phyloP scores from a whole-genome alignment of 1,284 basidiomycete genomes.

The Moesziomyces sp. region DNA sequence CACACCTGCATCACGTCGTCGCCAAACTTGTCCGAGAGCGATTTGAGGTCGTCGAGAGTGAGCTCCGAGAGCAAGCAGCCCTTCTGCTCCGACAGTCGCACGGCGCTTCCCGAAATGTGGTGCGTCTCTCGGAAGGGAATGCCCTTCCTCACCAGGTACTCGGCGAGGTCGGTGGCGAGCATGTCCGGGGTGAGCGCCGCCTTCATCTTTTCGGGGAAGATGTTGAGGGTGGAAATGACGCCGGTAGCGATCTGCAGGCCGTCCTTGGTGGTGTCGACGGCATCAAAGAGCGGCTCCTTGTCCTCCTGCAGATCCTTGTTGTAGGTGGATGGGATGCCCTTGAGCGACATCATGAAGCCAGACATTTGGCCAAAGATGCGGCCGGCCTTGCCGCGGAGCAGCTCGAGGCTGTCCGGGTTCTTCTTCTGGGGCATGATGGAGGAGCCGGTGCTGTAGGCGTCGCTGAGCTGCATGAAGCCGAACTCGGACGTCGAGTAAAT shows the following conservation, averaged over 20 bases:
- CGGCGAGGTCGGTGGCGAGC: constrained; percentile 94
- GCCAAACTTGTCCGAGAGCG: constrained; percentile 80
- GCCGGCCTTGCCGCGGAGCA: constrained; percentile 93
- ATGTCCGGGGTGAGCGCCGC: constrained; percentile 93
- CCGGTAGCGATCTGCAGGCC: constrained; percentile 93
- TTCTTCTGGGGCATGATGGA: constrained; percentile 99
- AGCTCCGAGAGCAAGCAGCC: constrained; percentile 84
- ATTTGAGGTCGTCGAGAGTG: constrained; percentile 80
- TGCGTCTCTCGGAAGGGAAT: constrained; percentile 97
- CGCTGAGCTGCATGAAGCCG: constrained; percentile 90
- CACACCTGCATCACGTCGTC: constrained; percentile 76
- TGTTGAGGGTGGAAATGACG: constrained; percentile 84
- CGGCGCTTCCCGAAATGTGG: constrained; percentile 94
- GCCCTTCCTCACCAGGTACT: constrained; percentile 97
- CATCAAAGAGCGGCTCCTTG: constrained; percentile 96
- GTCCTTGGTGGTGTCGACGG: constrained; percentile 88
- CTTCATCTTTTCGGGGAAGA: constrained; percentile 88
- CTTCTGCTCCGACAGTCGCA: constrained; percentile 88
- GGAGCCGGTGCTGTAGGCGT: constrained; percentile 97
- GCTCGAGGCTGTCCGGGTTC: constrained; percentile 95
- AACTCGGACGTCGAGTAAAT: constrained; percentile 97
- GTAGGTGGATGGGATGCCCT: constrained; percentile 96
- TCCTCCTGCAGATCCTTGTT: constrained; percentile 99
- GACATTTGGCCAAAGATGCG: constrained; percentile 95
- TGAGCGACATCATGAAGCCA: constrained; percentile 97